Percentiles rank a stretch among this genome's conserved stretches.
phyloP scores from a whole-genome alignment of 1,284 basidiomycete species.

The Ganoderma boninense region DNA sequence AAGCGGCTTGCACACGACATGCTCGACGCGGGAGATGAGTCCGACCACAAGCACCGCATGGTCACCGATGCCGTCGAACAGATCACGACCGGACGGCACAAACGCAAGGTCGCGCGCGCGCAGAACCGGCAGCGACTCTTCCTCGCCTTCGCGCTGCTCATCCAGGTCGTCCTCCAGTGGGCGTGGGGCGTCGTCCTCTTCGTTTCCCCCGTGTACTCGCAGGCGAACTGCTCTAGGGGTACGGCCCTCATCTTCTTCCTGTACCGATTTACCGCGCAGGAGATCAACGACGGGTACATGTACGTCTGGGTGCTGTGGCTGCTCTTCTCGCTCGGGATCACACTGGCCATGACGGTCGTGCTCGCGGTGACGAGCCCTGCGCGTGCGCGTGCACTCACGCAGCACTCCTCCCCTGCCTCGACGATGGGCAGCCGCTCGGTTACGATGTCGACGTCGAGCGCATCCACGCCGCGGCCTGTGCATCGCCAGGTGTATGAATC shows the following conservation, averaged over 20 bases:
- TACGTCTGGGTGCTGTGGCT: slow-evolving; percentile 42
- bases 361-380: slow-evolving; percentile 38
- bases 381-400: slow-evolving; percentile 26
- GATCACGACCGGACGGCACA: slow-evolving; percentile 20
- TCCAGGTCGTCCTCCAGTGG: slow-evolving; percentile 43
- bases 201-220: slow-evolving; percentile 38
- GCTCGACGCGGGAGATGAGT: slow-evolving; percentile 23
- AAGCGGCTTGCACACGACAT: slow-evolving; percentile 34
- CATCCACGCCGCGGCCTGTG: slow-evolving; percentile 19
- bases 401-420: slow-evolving; percentile 25
- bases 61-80: slow-evolving; percentile 19
- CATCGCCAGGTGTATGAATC: slow-evolving; percentile 20
- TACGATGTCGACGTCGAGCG: background rate
- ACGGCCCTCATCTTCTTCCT: slow-evolving; percentile 39
- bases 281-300: slow-evolving; percentile 35
- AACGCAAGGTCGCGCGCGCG: slow-evolving; percentile 31
- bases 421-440: slow-evolving; percentile 7
- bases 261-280: slow-evolving; percentile 22
- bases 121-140: slow-evolving; percentile 37
- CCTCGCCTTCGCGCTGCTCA: slow-evolving; percentile 40
- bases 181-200: slow-evolving; percentile 42
- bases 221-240: slow-evolving; percentile 36
- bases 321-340: slow-evolving; percentile 39
- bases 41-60: slow-evolving; percentile 23
- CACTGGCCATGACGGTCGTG: slow-evolving; percentile 35